Conservation (phyloP, 2,329 filamentous ascomycete species). For the Ophiostoma populinum region DNA sequence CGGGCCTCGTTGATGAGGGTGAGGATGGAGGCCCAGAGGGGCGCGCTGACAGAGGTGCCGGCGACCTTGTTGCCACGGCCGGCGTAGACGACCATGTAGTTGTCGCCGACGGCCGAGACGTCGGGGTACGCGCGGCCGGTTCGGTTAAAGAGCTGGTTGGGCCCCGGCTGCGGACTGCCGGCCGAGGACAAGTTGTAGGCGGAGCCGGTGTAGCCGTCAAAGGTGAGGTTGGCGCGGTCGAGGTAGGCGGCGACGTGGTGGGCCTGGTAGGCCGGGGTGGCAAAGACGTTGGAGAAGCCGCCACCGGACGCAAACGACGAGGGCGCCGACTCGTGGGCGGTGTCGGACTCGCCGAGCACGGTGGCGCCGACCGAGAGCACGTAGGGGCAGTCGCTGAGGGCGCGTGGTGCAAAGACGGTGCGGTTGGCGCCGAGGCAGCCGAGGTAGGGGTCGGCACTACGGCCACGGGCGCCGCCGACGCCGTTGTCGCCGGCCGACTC, state of each 20-base stretch:
- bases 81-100: slow-evolving; percentile 14
- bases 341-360: slow-evolving; percentile 16
- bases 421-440: slow-evolving; percentile 20
- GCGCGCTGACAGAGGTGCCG: slow-evolving; percentile 39
- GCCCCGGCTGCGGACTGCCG: background rate
- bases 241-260: slow-evolving; percentile 24
- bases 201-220: slow-evolving; percentile 1
- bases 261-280: slow-evolving; percentile 25
- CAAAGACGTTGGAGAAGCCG: slow-evolving; percentile 30
- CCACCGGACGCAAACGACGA: slow-evolving; percentile 16
- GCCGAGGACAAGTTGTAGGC: background rate
- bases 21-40: slow-evolving; percentile 40
- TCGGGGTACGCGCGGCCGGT: slow-evolving; percentile 15
- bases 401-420: slow-evolving; percentile 12
- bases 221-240: slow-evolving; percentile 9
- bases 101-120: slow-evolving; percentile 15
- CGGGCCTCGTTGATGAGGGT: slow-evolving; percentile 45
- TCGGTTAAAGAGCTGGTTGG: slow-evolving; percentile 12
- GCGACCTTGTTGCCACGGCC: slow-evolving; percentile 19
- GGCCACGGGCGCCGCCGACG: slow-evolving; percentile 16
- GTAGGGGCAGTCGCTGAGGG: slow-evolving; percentile 24
- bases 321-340: background rate
- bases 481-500: slow-evolving; percentile 25
- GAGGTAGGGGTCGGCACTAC: slow-evolving; percentile 13
- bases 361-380: slow-evolving; percentile 35